Conservation (phyloP, 257 asterid genomes). For the Cruciata laevipes region DNA sequence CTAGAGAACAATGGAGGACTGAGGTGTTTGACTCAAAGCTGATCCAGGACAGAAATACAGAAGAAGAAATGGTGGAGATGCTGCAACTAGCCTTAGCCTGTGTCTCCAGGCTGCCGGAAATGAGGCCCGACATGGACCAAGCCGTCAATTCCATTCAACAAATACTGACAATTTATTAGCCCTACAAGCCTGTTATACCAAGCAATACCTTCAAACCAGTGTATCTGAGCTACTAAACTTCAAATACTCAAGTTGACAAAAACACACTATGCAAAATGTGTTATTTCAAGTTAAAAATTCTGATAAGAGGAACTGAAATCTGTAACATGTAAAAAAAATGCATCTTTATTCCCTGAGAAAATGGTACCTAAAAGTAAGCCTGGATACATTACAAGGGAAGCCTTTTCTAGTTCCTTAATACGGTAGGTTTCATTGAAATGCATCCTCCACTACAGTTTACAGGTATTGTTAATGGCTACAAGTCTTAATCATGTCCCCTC, state of each 20-base stretch:
- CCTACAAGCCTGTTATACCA: conserved; percentile 19
- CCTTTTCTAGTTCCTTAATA: background rate
- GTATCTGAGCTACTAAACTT: too few species aligned
- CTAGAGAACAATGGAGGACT: conserved; percentile 90
- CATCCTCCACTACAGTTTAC: background rate
- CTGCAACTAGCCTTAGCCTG: conserved; percentile 88
- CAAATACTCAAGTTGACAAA: too few species aligned
- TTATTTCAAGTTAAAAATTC: background rate
- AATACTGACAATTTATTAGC: conserved; percentile 21
- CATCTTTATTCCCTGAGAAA: background rate
- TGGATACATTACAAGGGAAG: too few species aligned
- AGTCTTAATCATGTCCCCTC: background rate
- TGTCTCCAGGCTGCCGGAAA: conserved; percentile 71
- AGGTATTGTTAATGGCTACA: background rate
- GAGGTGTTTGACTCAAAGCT: conserved; percentile 84
- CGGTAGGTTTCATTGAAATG: background rate
- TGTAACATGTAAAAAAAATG: background rate
- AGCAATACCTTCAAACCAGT: conserved; percentile 2
- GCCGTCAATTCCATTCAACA: conserved; percentile 77
- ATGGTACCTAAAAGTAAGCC: background rate
- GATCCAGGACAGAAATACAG: conserved; percentile 58
- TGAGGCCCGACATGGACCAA: conserved; percentile 68
- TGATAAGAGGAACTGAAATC: background rate
- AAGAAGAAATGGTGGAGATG: conserved; percentile 94
- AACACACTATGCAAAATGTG: background rate